Conservation (phyloP, 1,284 basidiomycete genomes). For the Termitomyces sp. region DNA sequence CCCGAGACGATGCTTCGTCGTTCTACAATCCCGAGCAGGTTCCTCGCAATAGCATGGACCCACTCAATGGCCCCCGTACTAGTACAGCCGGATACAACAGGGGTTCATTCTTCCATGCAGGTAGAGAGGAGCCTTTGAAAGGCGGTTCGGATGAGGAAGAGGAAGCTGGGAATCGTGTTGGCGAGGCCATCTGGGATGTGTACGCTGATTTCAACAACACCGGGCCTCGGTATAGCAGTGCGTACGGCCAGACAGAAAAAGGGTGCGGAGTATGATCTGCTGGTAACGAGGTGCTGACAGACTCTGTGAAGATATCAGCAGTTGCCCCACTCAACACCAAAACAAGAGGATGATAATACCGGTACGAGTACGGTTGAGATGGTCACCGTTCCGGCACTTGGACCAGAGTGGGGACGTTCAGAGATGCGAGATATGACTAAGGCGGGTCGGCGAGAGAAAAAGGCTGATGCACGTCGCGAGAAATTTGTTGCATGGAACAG, state of each 20-base stretch:
- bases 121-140: conserved; percentile 68
- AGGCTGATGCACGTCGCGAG: conserved; percentile 47
- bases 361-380: conserved; percentile 59
- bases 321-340: conserved; percentile 38
- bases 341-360: conserved; percentile 32
- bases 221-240: conserved; percentile 73
- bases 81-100: conserved; percentile 63
- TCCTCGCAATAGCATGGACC: conserved; percentile 41
- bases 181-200: conserved; percentile 70
- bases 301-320: conserved; percentile 43
- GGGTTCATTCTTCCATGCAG: conserved; percentile 57
- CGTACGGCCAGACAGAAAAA: conserved; percentile 36
- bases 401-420: conserved; percentile 77
- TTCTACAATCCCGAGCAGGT: conserved; percentile 47
- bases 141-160: conserved; percentile 62
- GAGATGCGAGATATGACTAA: conserved; percentile 76
- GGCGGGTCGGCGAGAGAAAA: conserved; percentile 55
- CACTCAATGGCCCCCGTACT: conserved; percentile 30
- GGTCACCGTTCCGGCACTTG: conserved; percentile 83
- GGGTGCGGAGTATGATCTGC: conserved; percentile 18
- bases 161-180: conserved; percentile 27
- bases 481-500: conserved; percentile 69
- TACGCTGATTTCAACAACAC: conserved; percentile 89
- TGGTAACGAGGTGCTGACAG: neutral
- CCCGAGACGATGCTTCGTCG: conserved; percentile 60